Evolutionary conservation across 495 filamentous ascomycete genomes (phyloP).

Genomic region (Copromyces sp.): DNA sequence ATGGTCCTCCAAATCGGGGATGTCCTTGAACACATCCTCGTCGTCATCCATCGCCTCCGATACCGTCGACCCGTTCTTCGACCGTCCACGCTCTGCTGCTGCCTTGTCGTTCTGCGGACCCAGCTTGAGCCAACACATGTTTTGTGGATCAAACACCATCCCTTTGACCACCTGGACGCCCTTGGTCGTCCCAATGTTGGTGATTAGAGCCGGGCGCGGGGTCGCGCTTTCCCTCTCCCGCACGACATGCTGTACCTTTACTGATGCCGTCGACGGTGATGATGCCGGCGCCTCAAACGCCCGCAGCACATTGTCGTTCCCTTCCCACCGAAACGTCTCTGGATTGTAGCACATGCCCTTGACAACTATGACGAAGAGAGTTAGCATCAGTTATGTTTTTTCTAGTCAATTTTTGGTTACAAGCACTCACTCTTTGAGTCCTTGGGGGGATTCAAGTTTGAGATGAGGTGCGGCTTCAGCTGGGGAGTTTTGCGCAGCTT

Average conservation of each 20-base stretch:
- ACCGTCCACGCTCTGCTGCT: background rate
- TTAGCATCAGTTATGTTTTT: conserved; percentile 4
- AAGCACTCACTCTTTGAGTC: conserved; percentile 37
- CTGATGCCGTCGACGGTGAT: conserved; percentile 36
- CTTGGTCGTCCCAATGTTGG: conserved; percentile 62
- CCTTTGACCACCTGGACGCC: conserved; percentile 85
- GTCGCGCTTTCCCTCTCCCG: conserved; percentile 47
- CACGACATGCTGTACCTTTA: conserved; percentile 32
- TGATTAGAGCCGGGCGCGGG: conserved; percentile 84
- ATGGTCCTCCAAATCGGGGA: conserved; percentile 43
- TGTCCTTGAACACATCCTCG: conserved; percentile 46
- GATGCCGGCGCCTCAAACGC: conserved; percentile 56
- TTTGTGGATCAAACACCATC: conserved; percentile 95
- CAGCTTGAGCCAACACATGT: conserved; percentile 90
- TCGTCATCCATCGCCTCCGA: conserved; percentile 56
- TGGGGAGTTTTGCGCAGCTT: conserved; percentile 44
- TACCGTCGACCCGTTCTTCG: conserved; percentile 19
- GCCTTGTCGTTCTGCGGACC: conserved; percentile 26
- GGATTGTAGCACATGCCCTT: conserved; percentile 97
- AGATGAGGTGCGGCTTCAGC: conserved; percentile 40
- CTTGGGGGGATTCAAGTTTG: conserved; percentile 37
- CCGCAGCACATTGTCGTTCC: conserved; percentile 75
- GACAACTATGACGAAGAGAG: conserved; percentile 45
- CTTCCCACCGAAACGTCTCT: conserved; percentile 76
- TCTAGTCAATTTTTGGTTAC: background rate